Evolutionary conservation across 2,329 filamentous ascomycete genomes (phyloP), one percentile per base, ranked within the genome.

Genomic region (Metarhizium humberi): DNA sequence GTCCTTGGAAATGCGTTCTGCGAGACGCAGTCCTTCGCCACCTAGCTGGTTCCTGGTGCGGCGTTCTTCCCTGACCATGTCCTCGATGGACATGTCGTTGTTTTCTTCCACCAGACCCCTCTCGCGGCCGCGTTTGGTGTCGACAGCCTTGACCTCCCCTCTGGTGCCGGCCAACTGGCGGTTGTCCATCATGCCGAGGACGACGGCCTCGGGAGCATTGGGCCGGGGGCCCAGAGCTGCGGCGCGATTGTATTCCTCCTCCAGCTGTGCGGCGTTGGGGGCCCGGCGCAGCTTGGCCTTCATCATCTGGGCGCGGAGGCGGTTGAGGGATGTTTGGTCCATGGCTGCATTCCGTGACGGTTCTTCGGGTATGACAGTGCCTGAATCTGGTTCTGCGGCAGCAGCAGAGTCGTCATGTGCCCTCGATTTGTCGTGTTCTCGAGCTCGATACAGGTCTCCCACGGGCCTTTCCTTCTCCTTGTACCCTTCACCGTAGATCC

Each of bases 41-140:
- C 88, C 90, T 4, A 77, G 76, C 64, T 90, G 84, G 16, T 86
- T 86, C 56, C 85, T 86, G 4, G 90, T 96, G 54, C 92, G 86
- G 40, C 90, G 84, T 71, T 99, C 94, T 70, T 97, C 92, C 32
- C 90, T 85, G 18, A 99, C 84, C 94, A 99, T 99, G 69, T 99
- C 94, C 54, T 95, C 91, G 57, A 99, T 88, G 34, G 78, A 86
- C 91, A 99, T 97, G 63, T 97, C 91, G 53, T 95, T 88, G 66
- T 97, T 97, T 60, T 94, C 90, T 62, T 89, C 84, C 6, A 99
- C 88, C 7, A 85, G 79, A 1, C 92, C 94, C 54, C 92, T 84
- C 69, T 96, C 92, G 6, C 83, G 80, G 3, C 92, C 92, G 50
- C 92, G 84, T 66, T 88, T 94, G 56, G 84, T 95, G 30, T 86